These are phyloP conservation scores for Tylopilus intermedius DNA, from an alignment of 768 basidiomycete genomes.

Conservation along the genomic window DNA sequence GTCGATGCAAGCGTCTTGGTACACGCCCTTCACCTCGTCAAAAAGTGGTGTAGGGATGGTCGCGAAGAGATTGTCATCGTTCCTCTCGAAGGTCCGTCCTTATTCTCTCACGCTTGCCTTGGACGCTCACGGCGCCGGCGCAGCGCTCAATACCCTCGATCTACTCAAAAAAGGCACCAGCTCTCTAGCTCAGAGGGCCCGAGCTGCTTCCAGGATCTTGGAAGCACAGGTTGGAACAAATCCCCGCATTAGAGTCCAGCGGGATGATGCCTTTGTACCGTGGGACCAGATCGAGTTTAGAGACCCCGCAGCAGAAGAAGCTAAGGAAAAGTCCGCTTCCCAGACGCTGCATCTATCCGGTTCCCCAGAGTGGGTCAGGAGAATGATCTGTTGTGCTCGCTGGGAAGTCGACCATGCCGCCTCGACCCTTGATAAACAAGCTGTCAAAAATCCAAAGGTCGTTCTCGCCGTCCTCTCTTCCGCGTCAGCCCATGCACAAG, in stretches of 20 bases:
- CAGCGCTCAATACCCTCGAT: slow-evolving; percentile 88
- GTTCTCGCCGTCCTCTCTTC: slow-evolving; percentile 55
- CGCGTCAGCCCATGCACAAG: slow-evolving; percentile 19
- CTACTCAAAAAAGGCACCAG: slow-evolving; percentile 87
- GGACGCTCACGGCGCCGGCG: slow-evolving; percentile 5
- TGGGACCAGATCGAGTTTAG: slow-evolving; percentile 71
- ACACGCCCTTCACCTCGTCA: slow-evolving; percentile 71
- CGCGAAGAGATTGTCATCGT: slow-evolving; percentile 75
- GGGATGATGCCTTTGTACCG: slow-evolving; percentile 74
- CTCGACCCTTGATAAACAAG: slow-evolving; percentile 23
- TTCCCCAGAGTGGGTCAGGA: slow-evolving; percentile 80
- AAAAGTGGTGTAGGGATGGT: slow-evolving; percentile 76
- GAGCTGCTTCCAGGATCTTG: slow-evolving; percentile 81
- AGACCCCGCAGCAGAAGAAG: slow-evolving; percentile 27
- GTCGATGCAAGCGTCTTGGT: slow-evolving; percentile 81
- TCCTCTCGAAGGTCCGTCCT: slow-evolving; percentile 76
- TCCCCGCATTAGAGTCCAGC: slow-evolving; percentile 74
- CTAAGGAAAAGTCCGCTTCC: slow-evolving; percentile 22
- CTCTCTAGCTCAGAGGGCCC: slow-evolving; percentile 73
- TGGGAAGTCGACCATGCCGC: slow-evolving; percentile 65
- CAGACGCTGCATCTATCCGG: slow-evolving; percentile 27
- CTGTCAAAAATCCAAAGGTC: slow-evolving; percentile 41
- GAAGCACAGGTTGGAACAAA: slow-evolving; percentile 85
- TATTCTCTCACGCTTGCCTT: background rate
- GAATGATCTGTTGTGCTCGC: slow-evolving; percentile 76